Evolutionary conservation across 73 alveolate species (phyloP).

Genomic region (Paramecium sexaurelia): DNA sequence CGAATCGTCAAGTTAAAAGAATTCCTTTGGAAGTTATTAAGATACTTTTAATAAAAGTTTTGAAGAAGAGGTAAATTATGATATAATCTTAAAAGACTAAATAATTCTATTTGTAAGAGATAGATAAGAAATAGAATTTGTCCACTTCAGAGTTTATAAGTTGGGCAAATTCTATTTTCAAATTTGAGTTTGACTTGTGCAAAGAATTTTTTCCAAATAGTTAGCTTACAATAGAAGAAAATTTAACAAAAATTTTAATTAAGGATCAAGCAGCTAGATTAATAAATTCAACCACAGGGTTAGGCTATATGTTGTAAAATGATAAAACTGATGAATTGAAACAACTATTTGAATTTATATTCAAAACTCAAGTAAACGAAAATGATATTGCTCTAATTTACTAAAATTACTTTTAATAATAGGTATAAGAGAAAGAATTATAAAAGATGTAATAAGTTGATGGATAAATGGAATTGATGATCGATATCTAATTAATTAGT

Average conservation of each 20-base stretch:
- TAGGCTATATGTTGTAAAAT: background rate
- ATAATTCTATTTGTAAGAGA: background rate
- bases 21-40: background rate
- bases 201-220: slow-evolving; percentile 20
- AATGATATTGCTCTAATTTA: slow-evolving; percentile 1
- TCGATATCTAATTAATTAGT: slow-evolving; percentile 61
- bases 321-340: background rate
- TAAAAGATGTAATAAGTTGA: slow-evolving; percentile 35
- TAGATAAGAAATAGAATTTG: background rate
- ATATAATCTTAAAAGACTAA: background rate
- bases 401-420: background rate
- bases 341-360: background rate
- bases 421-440: background rate
- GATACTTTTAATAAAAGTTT: background rate
- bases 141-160: background rate
- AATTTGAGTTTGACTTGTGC: background rate
- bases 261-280: background rate
- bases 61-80: background rate
- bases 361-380: background rate
- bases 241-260: background rate
- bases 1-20: background rate
- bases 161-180: background rate
- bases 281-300: background rate
- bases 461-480: slow-evolving; percentile 49
- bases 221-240: background rate